These are phyloP conservation scores for Camelina laxa DNA, from an alignment of 345 rosid species.

Conservation along the genomic window DNA sequence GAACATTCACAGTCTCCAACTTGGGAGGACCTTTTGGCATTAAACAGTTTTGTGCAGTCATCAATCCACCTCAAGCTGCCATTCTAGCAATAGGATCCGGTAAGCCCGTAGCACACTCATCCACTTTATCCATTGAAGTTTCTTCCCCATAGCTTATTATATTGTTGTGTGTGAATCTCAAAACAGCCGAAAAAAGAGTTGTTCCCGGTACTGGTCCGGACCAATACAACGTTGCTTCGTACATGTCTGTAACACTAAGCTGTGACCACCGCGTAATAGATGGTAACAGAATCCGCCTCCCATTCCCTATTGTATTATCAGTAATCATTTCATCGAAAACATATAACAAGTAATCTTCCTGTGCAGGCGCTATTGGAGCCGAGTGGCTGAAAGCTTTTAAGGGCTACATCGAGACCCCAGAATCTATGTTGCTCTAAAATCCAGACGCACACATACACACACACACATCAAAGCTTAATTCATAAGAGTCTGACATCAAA, in stretches of 20 bases:
- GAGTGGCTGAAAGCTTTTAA: slow-evolving; percentile 97
- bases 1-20: slow-evolving; percentile 93
- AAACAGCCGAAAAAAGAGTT: slow-evolving; percentile 91
- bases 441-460: slow-evolving; percentile 12
- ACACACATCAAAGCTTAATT: slow-evolving; percentile 35
- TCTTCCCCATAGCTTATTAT: not conserved
- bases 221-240: slow-evolving; percentile 73
- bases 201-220: slow-evolving; percentile 69
- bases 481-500: slow-evolving; percentile 15
- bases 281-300: slow-evolving; percentile 50
- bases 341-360: slow-evolving; percentile 7
- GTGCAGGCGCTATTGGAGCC: slow-evolving; percentile 87
- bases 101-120: slow-evolving; percentile 40
- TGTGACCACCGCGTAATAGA: slow-evolving; percentile 99
- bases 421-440: slow-evolving; percentile 84
- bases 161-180: slow-evolving; percentile 25
- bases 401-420: slow-evolving; percentile 89
- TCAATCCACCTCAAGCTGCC: slow-evolving; percentile 96
- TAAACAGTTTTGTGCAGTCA: slow-evolving; percentile 91
- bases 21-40: slow-evolving; percentile 98
- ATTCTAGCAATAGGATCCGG: slow-evolving; percentile 95
- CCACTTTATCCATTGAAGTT: slow-evolving; percentile 1
- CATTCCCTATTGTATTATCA: slow-evolving; percentile 1
- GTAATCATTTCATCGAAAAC: not conserved
- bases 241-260: slow-evolving; percentile 86